phyloP scores from a whole-genome alignment of 129 eudicot genomes.

The Erigeron canadensis region DNA sequence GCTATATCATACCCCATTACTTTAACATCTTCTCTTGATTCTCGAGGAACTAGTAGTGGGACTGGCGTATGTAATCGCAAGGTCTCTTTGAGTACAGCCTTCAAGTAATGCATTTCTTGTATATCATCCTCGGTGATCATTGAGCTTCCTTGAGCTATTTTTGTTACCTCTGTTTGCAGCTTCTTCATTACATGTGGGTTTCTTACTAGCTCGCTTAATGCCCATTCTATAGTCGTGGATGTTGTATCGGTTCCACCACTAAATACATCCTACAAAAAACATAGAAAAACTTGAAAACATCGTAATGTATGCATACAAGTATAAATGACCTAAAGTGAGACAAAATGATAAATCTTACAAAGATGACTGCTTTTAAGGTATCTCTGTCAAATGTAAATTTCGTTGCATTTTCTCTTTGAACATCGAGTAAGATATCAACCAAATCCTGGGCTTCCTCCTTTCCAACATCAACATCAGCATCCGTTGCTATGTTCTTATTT shows the following conservation, averaged over 20 bases:
- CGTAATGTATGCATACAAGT: background rate
- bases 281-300: background rate
- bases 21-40: constrained; percentile 10
- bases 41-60: constrained; percentile 23
- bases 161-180: constrained; percentile 14
- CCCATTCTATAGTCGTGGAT: constrained; percentile 19
- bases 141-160: constrained; percentile 18
- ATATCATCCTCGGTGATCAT: constrained; percentile 24
- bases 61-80: constrained; percentile 19
- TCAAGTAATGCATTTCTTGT: constrained; percentile 19
- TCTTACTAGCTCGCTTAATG: constrained; percentile 26
- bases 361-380: constrained; percentile 35
- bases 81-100: constrained; percentile 27
- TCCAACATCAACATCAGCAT: background rate
- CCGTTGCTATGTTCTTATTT: background rate
- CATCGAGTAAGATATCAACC: constrained; percentile 43
- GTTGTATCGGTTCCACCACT: constrained; percentile 33
- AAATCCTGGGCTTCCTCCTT: constrained; percentile 29
- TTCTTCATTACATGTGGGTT: constrained; percentile 22
- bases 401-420: constrained; percentile 23
- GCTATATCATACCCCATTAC: constrained; percentile 21
- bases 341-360: background rate
- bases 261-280: constrained; percentile 21
- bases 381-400: constrained; percentile 34
- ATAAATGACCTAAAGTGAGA: background rate